Base-by-base conservation (phyloP, 2,329 filamentous ascomycete species). In the Lachnellula hyalina region DNA sequence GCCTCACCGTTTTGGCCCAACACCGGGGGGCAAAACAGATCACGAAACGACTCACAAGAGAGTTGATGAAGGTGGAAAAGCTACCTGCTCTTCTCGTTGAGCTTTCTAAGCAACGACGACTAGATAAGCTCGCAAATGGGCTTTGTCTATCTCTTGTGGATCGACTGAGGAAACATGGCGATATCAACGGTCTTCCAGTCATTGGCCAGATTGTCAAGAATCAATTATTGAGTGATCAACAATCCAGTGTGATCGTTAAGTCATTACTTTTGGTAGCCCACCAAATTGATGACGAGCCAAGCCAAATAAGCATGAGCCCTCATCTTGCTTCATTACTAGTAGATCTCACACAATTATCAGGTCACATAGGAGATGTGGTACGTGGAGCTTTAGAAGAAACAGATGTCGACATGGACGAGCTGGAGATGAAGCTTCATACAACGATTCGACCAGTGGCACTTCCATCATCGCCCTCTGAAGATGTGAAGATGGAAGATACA, bases 1-100 rank as follows among this genome's bases (percentile, higher is more conserved):
- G 89, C 66, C 73, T 97, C 51, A 85, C 89, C 4, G 84, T 96
- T 19, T 75, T 97, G 42, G 87, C 90, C 1, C 89, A 96, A 67
- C 86, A 91, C 70, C 85, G 89, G 67, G 84, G 84, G 3, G 80
- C 84, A 4, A 81, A 84, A 57, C 81, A 82, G 58, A 77, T 96
- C 54, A 86, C 89, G 0, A 80, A 78, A 64, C 82, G 82, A 57
- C 84, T 93, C 4, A 80, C 86, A 32, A 90, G 84, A 68, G 82
- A 82, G 9, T 71, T 94, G 5, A 73, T 90, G 57, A 85, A 83
- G 58, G 73, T 88, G 19, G 75, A 81, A 0, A 76, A 83, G 47
- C 73, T 91, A 25, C 74, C 81, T n/a, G 72, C 73, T 40, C 76
- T 81, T 12, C 74, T 93, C 1, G 70, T 80, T 2, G 78, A 83